Evolutionary conservation across 345 rosid species (phyloP).

Genomic region (Raphanus raphanistrum): DNA sequence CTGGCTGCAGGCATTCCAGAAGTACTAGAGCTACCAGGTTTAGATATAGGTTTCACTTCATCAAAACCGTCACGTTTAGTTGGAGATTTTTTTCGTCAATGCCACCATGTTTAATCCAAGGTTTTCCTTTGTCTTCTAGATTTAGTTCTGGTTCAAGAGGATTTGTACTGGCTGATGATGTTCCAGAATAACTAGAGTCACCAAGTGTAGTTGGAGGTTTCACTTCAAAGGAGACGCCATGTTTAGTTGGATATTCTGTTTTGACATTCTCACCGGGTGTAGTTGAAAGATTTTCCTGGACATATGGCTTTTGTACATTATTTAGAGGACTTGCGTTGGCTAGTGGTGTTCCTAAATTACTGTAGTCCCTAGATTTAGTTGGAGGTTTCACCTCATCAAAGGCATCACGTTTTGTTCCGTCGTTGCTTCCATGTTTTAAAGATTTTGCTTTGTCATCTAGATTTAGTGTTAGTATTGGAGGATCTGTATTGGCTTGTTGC

Average conservation of each 20-base stretch:
- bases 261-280: neutral
- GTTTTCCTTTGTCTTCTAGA: neutral
- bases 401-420: neutral
- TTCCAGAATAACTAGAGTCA: neutral
- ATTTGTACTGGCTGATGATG: neutral
- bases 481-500: neutral
- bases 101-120: neutral
- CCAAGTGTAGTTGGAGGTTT: neutral
- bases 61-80: neutral
- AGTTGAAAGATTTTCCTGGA: neutral
- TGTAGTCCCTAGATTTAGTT: neutral
- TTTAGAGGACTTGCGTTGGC: neutral
- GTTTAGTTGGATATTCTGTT: neutral
- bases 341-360: neutral
- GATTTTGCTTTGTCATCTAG: neutral
- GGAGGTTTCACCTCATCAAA: neutral
- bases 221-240: neutral
- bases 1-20: neutral
- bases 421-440: neutral
- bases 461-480: neutral
- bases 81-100: neutral
- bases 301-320: neutral
- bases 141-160: neutral
- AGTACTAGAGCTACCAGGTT: neutral
- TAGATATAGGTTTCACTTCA: neutral